These are phyloP conservation scores for Hippophae tibetana DNA, from an alignment of 306 rosid species.

Conservation along the genomic window DNA sequence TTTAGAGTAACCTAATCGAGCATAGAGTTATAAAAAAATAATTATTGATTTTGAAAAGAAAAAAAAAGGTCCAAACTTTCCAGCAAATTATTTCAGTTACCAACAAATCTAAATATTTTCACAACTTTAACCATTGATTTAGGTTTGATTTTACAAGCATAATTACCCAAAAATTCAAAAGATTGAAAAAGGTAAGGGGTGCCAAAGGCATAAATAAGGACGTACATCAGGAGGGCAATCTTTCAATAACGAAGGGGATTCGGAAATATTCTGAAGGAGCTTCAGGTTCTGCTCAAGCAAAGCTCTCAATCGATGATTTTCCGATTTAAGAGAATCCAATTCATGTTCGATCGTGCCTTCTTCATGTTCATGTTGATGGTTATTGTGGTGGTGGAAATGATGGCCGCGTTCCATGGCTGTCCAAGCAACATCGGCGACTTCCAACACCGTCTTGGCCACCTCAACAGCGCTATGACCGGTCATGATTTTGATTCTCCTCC, in stretches of 20 bases:
- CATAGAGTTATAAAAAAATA: too few relatives aligned
- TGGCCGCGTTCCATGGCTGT: slow-evolving; percentile 59
- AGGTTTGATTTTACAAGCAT: too few relatives aligned
- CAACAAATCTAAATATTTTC: background rate
- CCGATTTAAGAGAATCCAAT: slow-evolving; percentile 51
- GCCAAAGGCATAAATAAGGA: background rate
- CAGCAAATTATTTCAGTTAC: background rate
- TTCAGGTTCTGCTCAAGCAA: slow-evolving; percentile 63
- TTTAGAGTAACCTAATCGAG: too few relatives aligned
- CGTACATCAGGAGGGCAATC: slow-evolving; percentile 87
- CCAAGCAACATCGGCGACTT: slow-evolving; percentile 96
- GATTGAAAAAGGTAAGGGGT: background rate
- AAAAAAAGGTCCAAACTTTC: too few relatives aligned
- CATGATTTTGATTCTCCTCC: slow-evolving; percentile 19
- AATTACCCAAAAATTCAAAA: background rate
- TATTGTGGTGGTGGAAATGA: slow-evolving; percentile 30
- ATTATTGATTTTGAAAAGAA: too few relatives aligned
- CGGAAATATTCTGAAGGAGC: slow-evolving; percentile 59
- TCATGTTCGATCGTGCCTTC: slow-evolving; percentile 25
- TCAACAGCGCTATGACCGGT: slow-evolving; percentile 46
- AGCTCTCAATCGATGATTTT: slow-evolving; percentile 63
- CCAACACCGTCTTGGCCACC: slow-evolving; percentile 85
- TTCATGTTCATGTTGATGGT: slow-evolving; percentile 6
- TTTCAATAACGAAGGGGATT: slow-evolving; percentile 41
- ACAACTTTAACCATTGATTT: background rate